phyloP scores from a whole-genome alignment of 1,284 basidiomycete species.

The Pulchroboletus neoregius region DNA sequence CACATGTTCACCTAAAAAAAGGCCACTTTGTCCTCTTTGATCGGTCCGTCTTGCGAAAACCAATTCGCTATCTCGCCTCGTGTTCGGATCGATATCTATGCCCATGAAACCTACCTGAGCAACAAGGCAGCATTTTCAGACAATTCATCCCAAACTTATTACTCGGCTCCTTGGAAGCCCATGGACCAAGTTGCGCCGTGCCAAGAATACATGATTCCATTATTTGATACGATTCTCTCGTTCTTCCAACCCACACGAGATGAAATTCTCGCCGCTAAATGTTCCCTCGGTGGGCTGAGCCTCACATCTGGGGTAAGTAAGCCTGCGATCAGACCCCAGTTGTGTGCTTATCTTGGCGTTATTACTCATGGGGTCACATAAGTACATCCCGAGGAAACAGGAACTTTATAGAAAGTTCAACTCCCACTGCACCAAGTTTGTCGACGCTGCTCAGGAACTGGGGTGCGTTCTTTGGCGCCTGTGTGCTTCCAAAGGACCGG shows the following conservation, averaged over 20 bases:
- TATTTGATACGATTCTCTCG: neutral
- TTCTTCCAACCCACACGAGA: slow-evolving; percentile 5
- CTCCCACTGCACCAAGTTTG: slow-evolving; percentile 16
- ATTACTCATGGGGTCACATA: slow-evolving; percentile 11
- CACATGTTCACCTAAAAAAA: neutral
- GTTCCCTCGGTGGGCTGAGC: slow-evolving; percentile 8
- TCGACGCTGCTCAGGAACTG: slow-evolving; percentile 29
- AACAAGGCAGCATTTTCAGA: neutral
- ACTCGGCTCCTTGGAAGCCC: neutral
- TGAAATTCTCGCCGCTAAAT: slow-evolving; percentile 2
- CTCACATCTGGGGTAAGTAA: slow-evolving; percentile 18
- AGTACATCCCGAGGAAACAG: slow-evolving; percentile 15
- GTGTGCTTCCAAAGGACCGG: slow-evolving; percentile 3
- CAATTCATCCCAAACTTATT: neutral
- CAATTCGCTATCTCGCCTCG: slow-evolving; percentile 13
- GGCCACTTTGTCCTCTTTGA: neutral
- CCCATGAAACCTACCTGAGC: slow-evolving; percentile 1
- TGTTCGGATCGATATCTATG: slow-evolving; percentile 10
- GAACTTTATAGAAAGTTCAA: slow-evolving; percentile 7
- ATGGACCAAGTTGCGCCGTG: neutral
- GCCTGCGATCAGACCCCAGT: neutral
- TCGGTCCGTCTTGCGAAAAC: slow-evolving; percentile 1
- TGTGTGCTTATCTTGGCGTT: slow-evolving; percentile 19
- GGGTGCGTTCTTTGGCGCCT: slow-evolving; percentile 23
- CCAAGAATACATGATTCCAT: slow-evolving; percentile 5